Conservation (phyloP, 164 flowering plant genomes). For the Stephania japonica region DNA sequence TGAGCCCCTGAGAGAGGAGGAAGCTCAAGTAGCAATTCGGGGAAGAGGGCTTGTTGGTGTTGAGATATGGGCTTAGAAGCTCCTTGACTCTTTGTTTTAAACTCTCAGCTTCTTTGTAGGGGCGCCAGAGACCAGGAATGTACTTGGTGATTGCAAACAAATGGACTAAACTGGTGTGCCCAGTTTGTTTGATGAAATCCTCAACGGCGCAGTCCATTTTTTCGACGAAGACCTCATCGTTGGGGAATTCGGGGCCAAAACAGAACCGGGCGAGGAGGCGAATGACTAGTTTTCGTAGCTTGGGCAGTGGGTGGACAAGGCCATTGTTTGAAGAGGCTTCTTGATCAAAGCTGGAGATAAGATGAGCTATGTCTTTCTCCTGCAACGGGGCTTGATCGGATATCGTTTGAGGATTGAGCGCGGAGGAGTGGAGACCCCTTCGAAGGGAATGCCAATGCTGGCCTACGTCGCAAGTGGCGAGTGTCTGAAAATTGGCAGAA, state of each 20-base stretch:
- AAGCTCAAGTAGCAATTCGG: constrained; percentile 14
- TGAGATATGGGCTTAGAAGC: constrained; percentile 11
- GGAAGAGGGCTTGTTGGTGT: neutral
- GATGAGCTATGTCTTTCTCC: constrained; percentile 3
- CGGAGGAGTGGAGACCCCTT: constrained; percentile 10
- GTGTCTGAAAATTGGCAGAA: constrained; percentile 11
- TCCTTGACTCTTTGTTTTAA: constrained; percentile 11
- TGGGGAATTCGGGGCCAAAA: neutral
- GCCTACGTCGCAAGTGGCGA: constrained; percentile 7
- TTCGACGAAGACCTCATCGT: constrained; percentile 6
- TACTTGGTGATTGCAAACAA: constrained; percentile 7
- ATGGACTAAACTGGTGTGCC: constrained; percentile 10
- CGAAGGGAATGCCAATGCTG: constrained; percentile 12
- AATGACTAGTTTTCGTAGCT: constrained; percentile 1
- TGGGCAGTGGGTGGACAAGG: constrained; percentile 13
- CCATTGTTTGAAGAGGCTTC: constrained; percentile 13
- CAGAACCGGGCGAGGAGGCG: neutral
- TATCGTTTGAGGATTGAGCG: constrained; percentile 6
- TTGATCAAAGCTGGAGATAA: constrained; percentile 2
- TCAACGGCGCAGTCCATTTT: constrained; percentile 11
- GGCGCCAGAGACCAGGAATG: constrained; percentile 11
- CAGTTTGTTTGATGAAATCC: constrained; percentile 9
- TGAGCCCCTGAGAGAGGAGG: constrained; percentile 13
- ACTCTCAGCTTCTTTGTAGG: constrained; percentile 3
- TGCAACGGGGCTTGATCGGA: constrained; percentile 9